Evolutionary conservation across 352 stramenopile species (phyloP).

Genomic region (Pythium coloratum): DNA sequence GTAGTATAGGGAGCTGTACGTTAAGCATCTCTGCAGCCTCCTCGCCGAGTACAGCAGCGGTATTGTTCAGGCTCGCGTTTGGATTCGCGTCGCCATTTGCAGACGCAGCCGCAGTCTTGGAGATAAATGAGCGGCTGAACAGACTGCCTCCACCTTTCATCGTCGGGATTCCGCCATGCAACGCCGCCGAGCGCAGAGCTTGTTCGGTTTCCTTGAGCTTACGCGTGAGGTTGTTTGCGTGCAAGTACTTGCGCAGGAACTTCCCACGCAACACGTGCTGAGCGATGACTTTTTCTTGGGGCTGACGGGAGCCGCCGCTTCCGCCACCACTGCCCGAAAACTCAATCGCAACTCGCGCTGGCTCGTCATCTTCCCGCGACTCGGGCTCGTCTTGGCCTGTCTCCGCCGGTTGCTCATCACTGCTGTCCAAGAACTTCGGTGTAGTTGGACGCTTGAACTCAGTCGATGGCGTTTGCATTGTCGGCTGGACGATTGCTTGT

Average conservation of each 20-base stretch:
- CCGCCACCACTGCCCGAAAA: slow-evolving; percentile 27
- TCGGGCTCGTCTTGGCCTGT: slow-evolving; percentile 6
- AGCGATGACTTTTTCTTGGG: slow-evolving; percentile 47
- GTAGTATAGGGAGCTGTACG: slow-evolving; percentile 33
- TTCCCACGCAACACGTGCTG: slow-evolving; percentile 61
- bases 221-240: slow-evolving; percentile 59
- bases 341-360: slow-evolving; percentile 38
- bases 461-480: background rate
- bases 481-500: background rate
- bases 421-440: background rate
- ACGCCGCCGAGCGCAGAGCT: slow-evolving; percentile 34
- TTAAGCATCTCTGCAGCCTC: slow-evolving; percentile 18
- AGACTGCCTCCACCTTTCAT: slow-evolving; percentile 8
- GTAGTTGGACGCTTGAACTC: background rate
- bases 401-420: background rate
- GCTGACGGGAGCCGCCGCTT: slow-evolving; percentile 14
- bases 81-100: background rate
- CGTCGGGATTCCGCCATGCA: slow-evolving; percentile 28
- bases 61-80: background rate
- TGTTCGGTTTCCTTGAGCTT: slow-evolving; percentile 69
- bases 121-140: slow-evolving; percentile 28
- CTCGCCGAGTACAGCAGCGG: slow-evolving; percentile 18
- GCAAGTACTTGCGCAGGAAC: slow-evolving; percentile 67
- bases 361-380: slow-evolving; percentile 18
- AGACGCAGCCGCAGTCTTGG: slow-evolving; percentile 6